A percentile compares a stretch with the other conserved stretches of the same genome.
These are phyloP conservation scores for Jackrogersella multiformis DNA, from an alignment of 495 filamentous ascomycete species.

Conservation along the genomic window DNA sequence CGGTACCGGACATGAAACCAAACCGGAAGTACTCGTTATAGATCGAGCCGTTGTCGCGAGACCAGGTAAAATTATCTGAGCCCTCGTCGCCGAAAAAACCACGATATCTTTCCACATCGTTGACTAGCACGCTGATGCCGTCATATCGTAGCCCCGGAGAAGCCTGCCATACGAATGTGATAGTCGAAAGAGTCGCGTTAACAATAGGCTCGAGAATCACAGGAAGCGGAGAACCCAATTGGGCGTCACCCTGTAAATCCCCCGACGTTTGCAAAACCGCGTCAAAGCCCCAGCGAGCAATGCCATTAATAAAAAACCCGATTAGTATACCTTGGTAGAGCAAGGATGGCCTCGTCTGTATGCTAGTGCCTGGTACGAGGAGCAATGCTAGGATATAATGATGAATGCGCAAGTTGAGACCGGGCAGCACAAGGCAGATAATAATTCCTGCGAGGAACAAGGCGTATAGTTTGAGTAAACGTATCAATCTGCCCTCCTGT, in stretches of 20 bases:
- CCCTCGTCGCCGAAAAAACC: conserved; percentile 63
- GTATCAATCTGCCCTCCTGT: conserved; percentile 72
- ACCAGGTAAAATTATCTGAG: conserved; percentile 59
- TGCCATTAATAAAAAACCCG: conserved; percentile 90
- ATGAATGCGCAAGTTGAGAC: conserved; percentile 89
- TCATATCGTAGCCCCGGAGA: conserved; percentile 71
- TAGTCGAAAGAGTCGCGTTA: conserved; percentile 47
- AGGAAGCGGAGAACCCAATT: conserved; percentile 75
- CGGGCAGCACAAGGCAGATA: conserved; percentile 74
- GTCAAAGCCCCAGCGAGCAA: conserved; percentile 93
- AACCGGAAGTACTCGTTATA: conserved; percentile 85
- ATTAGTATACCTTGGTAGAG: conserved; percentile 89
- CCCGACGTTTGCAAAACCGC: conserved; percentile 85
- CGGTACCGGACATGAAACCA: conserved; percentile 76
- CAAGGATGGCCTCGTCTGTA: conserved; percentile 81
- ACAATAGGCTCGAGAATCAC: conserved; percentile 62
- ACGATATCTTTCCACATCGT: conserved; percentile 89
- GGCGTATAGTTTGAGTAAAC: conserved; percentile 76
- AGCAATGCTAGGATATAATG: conserved; percentile 90
- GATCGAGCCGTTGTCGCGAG: conserved; percentile 49
- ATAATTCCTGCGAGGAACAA: conserved; percentile 65
- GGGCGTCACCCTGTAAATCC: conserved; percentile 73
- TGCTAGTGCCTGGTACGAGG: conserved; percentile 82
- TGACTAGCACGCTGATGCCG: conserved; percentile 88
- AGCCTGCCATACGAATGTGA: conserved; percentile 64